Evolutionary conservation across 768 basidiomycete species (phyloP), one percentile per base, ranked within the genome.

Genomic region (Rubroboletus satanas): DNA sequence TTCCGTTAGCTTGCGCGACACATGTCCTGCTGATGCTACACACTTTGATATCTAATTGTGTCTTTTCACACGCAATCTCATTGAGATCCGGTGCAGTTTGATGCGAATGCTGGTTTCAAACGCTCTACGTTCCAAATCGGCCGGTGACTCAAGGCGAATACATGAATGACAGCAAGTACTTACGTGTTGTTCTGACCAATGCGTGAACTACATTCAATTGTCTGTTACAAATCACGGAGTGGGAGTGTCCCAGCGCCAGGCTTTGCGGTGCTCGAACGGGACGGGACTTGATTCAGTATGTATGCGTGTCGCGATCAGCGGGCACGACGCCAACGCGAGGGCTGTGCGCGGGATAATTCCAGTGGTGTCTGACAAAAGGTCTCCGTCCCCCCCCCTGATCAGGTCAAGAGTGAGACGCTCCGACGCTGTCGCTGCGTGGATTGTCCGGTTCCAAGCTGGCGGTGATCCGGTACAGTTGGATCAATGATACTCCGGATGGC

Each of bases 1-100:
- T 57, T 56, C 50, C 58, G 55, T 1, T 63, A 10, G 54, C n/a
- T 26, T 49, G 15, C 10, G 5, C 17, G 4, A 14, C 29, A 12
- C 11, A 18, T 12, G 29, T 14, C 12, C n/a, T 21, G 31, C 5
- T 15, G 15, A 42, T 23, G 15, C 41, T 45, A 36, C 35, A 38
- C 37, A 23, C 33, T 4, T 21, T 10, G 11, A 14, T 39, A 15
- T 28, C 21, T 36, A 36, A 36, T 49, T 26, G 23, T 28, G n/a
- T 3, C 23, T 36, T 31, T 31, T n/a, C 9, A 6, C 26, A 10
- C 23, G 41, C 26, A 23, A 42, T 42, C 23, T 43, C 42, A 28
- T 17, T 12, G 15, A 14, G 23, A 23, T 42, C 7, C 18, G n/a
- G 31, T 14, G 7, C 12, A 5, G 31, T 18, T 31, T 18, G 12